Evolutionary conservation across 257 asterid species (phyloP), one percentile per base, ranked within the genome.

Genomic region (Solanum virginianum): DNA sequence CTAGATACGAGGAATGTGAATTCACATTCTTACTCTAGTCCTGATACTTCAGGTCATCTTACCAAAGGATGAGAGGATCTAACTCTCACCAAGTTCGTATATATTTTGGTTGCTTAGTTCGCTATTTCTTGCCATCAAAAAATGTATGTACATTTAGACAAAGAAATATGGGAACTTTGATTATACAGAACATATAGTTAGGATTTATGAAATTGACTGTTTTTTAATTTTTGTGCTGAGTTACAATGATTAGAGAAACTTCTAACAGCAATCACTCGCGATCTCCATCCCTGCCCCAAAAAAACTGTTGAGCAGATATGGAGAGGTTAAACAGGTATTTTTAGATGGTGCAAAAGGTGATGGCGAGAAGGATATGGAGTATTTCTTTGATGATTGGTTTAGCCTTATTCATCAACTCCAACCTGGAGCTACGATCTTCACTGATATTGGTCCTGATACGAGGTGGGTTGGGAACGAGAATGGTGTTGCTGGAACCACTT

Each of bases 391-490:
- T 71, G 94, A 90, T 80, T 95, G 99, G 99, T 95, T 93, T 90
- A 88, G 92, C 85, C 87, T 92, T 26, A 90, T 95, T 89, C 98
- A 92, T 93, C 98, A 97, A 87, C 96, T 85, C 83, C 99, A 97
- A 87, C 96, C 99, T 1, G 74, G 88, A 83, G 91, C 97, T 3
- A 90, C 93, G 88, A 94, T 97, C 80, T 97, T 97, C 83, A 93
- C 98, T 0, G 99, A 95, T 90, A 95, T 91, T 55, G 98, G 98
- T 82, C 99, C 98, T 1, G 98, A 97, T 84, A 87, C 91, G 14
- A 91, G 99, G 91, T 97, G 98, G 99, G 91, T 97, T 15, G 99
- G 99, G 29, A 93, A 95, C 53, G 99, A 97, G 86, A 90, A 85
- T 70, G 99, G 98, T 63, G 87, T 86, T 88, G 95, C 98, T 49